Conservation (phyloP, 2,329 filamentous ascomycete genomes). For the Pseudopyricularia cyperi region DNA sequence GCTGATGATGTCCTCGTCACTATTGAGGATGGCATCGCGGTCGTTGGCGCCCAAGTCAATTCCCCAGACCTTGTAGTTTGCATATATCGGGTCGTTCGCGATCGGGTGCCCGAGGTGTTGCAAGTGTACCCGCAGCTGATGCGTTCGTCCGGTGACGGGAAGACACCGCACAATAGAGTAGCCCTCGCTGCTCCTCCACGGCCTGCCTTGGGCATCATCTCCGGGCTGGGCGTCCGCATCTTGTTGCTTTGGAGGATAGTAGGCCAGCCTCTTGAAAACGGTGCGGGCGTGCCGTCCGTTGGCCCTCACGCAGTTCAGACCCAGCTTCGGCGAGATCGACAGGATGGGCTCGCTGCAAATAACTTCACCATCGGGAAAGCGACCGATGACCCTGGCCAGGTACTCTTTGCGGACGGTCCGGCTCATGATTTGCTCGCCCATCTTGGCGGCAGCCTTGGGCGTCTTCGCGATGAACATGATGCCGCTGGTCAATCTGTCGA, state of each 20-base stretch:
- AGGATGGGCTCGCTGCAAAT: slow-evolving; percentile 91
- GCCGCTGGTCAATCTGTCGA: slow-evolving; percentile 86
- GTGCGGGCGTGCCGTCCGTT: slow-evolving; percentile 84
- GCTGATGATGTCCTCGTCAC: slow-evolving; percentile 82
- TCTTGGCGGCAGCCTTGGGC: slow-evolving; percentile 60
- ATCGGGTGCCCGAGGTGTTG: slow-evolving; percentile 94
- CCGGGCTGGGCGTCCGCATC: background rate
- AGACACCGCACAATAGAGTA: slow-evolving; percentile 94
- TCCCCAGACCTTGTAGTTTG: slow-evolving; percentile 86
- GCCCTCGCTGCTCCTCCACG: slow-evolving; percentile 48
- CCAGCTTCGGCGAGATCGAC: slow-evolving; percentile 87
- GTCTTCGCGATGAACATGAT: slow-evolving; percentile 98
- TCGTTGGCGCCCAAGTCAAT: slow-evolving; percentile 58
- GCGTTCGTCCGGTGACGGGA: slow-evolving; percentile 84
- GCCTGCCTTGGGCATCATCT: slow-evolving; percentile 13
- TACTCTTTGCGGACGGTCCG: slow-evolving; percentile 92
- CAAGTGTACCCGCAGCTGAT: slow-evolving; percentile 88
- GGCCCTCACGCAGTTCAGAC: slow-evolving; percentile 85
- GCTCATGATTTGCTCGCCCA: slow-evolving; percentile 63
- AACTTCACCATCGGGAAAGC: slow-evolving; percentile 83
- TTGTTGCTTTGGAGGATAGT: slow-evolving; percentile 50
- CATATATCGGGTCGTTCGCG: slow-evolving; percentile 94
- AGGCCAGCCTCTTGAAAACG: slow-evolving; percentile 84
- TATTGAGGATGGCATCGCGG: slow-evolving; percentile 52
- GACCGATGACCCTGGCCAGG: slow-evolving; percentile 76